Evolutionary conservation across 75 land plant genomes (phyloP).

Genomic region (Larix kaempferi): DNA sequence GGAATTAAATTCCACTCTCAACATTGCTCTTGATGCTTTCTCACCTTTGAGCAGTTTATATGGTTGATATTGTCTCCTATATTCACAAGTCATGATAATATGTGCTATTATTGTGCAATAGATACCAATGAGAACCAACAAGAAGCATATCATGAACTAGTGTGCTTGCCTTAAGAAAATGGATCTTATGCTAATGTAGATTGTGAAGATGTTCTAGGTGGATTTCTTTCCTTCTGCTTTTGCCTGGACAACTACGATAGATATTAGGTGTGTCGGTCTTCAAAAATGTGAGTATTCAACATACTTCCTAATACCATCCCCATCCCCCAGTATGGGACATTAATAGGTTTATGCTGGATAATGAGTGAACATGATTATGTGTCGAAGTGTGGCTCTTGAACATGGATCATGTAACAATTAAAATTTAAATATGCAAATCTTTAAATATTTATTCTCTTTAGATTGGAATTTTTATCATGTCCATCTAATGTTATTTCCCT

Average conservation of each 20-base stretch:
- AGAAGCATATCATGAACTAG: not conserved
- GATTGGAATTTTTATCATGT: too few species aligned
- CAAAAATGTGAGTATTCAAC: not conserved
- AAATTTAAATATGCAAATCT: not conserved
- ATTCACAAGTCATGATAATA: too few species aligned
- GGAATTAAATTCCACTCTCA: too few species aligned
- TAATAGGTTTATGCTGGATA: not conserved
- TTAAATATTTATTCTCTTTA: not conserved
- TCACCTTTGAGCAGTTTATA: not conserved
- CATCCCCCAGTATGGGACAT: not conserved
- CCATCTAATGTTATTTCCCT: too few species aligned
- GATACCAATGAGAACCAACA: not conserved
- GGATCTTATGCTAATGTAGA: not conserved
- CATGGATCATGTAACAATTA: not conserved
- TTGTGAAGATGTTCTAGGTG: not conserved
- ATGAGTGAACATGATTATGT: constrained; percentile 1
- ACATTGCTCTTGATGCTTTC: not conserved
- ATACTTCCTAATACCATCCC: not conserved
- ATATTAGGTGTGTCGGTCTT: not conserved
- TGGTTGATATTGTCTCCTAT: not conserved
- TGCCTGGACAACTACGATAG: too few species aligned
- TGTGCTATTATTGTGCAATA: not conserved
- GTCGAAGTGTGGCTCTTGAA: not conserved
- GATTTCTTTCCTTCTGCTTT: not conserved
- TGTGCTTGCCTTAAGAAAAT: not conserved